Percentiles rank a stretch among this genome's conserved stretches.
Conservation (phyloP, 257 asterid genomes). For the Solanum ossicruentum region DNA sequence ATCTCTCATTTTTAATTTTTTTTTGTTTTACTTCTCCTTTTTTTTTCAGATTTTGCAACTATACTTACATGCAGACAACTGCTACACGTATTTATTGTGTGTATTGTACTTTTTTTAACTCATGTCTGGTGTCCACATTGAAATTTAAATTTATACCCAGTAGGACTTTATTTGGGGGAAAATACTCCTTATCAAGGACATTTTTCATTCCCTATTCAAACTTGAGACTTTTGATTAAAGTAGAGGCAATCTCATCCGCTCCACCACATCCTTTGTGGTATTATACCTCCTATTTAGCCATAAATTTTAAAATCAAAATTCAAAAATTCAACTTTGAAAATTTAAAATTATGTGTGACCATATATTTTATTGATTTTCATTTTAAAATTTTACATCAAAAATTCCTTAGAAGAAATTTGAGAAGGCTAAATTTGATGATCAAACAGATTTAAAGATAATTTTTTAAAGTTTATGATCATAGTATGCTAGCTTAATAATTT, state of each 20-base stretch:
- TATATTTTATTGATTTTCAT: too few relatives aligned
- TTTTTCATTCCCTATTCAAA: fast-evolving
- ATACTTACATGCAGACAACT: neutral
- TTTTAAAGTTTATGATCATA: too few relatives aligned
- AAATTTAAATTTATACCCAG: too few relatives aligned
- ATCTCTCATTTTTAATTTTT: neutral
- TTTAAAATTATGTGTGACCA: neutral
- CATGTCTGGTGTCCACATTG: fast-evolving
- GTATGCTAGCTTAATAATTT: neutral
- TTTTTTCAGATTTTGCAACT: neutral
- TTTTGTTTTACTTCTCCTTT: neutral
- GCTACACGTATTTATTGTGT: neutral
- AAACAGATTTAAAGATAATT: too few relatives aligned
- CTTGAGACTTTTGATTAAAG: too few relatives aligned
- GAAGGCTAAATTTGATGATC: neutral
- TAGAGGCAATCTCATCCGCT: fast-evolving
- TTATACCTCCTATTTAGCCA: too few relatives aligned
- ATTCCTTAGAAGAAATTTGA: neutral
- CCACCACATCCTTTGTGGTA: too few relatives aligned
- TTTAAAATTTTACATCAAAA: neutral
- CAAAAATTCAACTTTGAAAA: neutral
- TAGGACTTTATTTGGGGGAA: too few relatives aligned
- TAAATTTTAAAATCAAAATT: neutral
- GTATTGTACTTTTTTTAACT: too few relatives aligned
- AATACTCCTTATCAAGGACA: too few relatives aligned